Evolutionary conservation across 306 rosid genomes (phyloP).

Genomic region (Purshia tridentata): DNA sequence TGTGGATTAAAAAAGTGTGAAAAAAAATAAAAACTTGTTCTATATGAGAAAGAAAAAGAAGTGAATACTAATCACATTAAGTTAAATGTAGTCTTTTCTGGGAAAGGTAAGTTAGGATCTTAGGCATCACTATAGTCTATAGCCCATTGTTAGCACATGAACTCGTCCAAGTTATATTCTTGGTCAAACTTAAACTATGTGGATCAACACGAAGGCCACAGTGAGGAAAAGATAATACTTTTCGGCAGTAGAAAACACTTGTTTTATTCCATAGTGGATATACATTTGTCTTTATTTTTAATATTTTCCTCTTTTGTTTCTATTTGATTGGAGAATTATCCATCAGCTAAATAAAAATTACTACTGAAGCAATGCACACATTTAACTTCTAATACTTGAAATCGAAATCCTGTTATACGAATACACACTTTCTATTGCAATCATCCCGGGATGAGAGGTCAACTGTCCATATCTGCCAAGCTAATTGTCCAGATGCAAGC

Average conservation of each 20-base stretch:
- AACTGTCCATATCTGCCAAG: constrained; percentile 81
- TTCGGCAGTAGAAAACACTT: too few species aligned
- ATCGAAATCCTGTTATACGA: background rate
- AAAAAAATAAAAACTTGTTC: background rate
- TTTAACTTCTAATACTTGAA: background rate
- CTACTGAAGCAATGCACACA: background rate
- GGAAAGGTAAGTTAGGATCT: background rate
- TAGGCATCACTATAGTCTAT: background rate
- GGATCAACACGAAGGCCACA: constrained; percentile 8
- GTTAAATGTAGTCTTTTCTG: background rate
- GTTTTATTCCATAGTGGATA: too few species aligned
- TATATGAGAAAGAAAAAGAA: background rate
- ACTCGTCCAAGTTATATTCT: background rate
- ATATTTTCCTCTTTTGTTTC: background rate
- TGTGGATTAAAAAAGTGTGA: background rate
- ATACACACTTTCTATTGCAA: constrained; percentile 76
- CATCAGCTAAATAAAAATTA: background rate
- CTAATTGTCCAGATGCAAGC: constrained; percentile 76
- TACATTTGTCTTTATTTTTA: background rate
- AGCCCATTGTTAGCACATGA: too few species aligned
- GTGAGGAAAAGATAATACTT: too few species aligned
- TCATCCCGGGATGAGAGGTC: constrained; percentile 74
- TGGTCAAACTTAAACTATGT: background rate
- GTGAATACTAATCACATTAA: background rate
- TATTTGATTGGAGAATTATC: constrained; percentile 6